These are phyloP conservation scores for Ustilago bromivora DNA, from an alignment of 1,284 basidiomycete genomes.

Conservation along the genomic window DNA sequence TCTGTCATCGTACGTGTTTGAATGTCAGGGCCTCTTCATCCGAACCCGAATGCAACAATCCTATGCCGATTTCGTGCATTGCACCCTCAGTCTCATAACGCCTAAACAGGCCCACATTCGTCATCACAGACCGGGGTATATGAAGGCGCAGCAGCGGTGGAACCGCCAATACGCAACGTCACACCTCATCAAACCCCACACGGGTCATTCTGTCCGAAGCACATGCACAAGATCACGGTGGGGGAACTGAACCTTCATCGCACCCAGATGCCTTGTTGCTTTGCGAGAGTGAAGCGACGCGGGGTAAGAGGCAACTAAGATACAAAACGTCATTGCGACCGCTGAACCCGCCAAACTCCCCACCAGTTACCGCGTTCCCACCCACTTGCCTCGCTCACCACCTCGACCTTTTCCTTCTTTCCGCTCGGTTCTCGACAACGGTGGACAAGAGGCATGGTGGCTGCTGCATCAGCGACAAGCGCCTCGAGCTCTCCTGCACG, in stretches of 20 bases:
- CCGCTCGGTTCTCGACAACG: neutral
- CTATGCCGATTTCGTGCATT: neutral
- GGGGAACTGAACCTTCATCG: neutral
- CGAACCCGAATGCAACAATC: neutral
- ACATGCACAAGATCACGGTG: neutral
- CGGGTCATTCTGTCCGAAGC: neutral
- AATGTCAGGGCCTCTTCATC: neutral
- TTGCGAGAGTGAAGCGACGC: neutral
- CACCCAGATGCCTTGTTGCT: neutral
- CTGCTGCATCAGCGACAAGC: constrained; percentile 58
- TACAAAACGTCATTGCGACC: constrained; percentile 5
- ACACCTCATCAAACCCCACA: neutral
- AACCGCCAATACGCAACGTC: neutral
- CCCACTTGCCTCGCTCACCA: constrained; percentile 55
- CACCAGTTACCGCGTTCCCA: constrained; percentile 70
- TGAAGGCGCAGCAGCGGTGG: neutral
- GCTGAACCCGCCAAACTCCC: constrained; percentile 67
- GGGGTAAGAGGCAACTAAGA: too few relatives aligned
- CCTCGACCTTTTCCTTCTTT: constrained; percentile 7
- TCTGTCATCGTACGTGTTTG: neutral
- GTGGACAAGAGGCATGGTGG: constrained; percentile 22
- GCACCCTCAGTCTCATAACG: neutral
- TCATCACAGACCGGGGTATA: neutral
- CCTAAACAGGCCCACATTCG: neutral
- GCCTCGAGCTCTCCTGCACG: constrained; percentile 62